Conservation (phyloP, 164 flowering plant species). For the Sedum album region DNA sequence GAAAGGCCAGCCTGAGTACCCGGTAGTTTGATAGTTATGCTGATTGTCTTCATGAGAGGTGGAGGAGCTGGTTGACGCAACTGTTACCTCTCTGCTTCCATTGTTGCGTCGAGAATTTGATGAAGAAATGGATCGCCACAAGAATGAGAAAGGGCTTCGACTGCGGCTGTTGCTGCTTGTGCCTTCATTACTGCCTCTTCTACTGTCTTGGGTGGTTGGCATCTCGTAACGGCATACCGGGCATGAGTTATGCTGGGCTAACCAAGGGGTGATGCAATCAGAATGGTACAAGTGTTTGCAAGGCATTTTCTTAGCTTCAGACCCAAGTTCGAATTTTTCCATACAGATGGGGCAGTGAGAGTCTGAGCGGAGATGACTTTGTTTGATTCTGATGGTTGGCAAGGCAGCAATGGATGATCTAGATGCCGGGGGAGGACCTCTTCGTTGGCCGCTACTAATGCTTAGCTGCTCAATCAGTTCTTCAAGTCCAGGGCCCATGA, state of each 20-base stretch:
- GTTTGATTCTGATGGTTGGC: constrained; percentile 68
- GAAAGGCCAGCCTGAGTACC: constrained; percentile 5
- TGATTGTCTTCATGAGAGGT: background rate
- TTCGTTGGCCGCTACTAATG: constrained; percentile 24
- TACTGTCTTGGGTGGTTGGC: constrained; percentile 30
- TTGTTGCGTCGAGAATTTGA: constrained; percentile 23
- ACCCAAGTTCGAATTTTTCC: constrained; percentile 67
- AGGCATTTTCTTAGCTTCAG: constrained; percentile 73
- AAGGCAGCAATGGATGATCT: constrained; percentile 64
- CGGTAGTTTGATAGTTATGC: background rate
- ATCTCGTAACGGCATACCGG: constrained; percentile 82
- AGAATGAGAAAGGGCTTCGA: constrained; percentile 51
- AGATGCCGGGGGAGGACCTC: constrained; percentile 85
- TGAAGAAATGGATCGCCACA: constrained; percentile 66
- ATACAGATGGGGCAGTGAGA: constrained; percentile 78
- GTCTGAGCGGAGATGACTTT: constrained; percentile 63
- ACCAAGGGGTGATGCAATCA: constrained; percentile 87
- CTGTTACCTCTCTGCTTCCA: background rate
- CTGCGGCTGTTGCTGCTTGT: constrained; percentile 14
- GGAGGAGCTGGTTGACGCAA: background rate
- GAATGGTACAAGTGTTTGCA: constrained; percentile 74
- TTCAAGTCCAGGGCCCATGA: constrained; percentile 78
- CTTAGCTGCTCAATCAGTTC: constrained; percentile 69
- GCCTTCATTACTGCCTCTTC: background rate
- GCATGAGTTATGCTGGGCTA: constrained; percentile 76